phyloP scores from a whole-genome alignment of 2,329 filamentous ascomycete genomes.

The Aureobasidium pullulans region DNA sequence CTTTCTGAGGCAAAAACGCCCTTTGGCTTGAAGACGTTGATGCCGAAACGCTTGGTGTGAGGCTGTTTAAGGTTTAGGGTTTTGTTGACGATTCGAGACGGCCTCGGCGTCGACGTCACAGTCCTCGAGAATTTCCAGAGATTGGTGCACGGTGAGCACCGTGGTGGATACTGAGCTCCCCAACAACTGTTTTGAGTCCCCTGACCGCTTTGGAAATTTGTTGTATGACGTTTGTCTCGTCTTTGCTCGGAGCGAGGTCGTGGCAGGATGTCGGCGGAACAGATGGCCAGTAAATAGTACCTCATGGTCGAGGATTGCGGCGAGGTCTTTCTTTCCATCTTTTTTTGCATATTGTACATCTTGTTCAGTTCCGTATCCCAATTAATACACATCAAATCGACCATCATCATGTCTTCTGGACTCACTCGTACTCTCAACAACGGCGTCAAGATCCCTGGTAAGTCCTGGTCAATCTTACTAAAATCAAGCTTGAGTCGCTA shows the following conservation, averaged over 20 bases:
- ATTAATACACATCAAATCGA: not conserved
- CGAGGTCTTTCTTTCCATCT: conserved; percentile 4
- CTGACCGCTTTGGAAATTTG: conserved; percentile 9
- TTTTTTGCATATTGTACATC: not conserved
- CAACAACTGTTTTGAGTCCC: conserved; percentile 11
- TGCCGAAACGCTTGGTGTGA: conserved; percentile 10
- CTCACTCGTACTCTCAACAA: conserved; percentile 49
- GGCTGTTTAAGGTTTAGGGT: conserved; percentile 7
- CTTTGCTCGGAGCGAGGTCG: conserved; percentile 10
- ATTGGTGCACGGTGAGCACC: conserved; percentile 11
- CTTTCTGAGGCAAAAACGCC: conserved; percentile 10
- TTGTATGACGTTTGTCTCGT: conserved; percentile 12
- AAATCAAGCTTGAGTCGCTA: not conserved
- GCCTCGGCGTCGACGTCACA: conserved; percentile 6
- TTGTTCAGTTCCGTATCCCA: not conserved
- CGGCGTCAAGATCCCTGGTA: conserved; percentile 50
- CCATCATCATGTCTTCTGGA: conserved; percentile 48
- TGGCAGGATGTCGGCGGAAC: conserved; percentile 9
- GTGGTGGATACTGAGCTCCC: conserved; percentile 10
- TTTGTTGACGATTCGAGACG: conserved; percentile 6
- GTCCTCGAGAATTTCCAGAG: not conserved
- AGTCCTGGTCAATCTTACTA: not conserved
- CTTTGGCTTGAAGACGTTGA: conserved; percentile 4
- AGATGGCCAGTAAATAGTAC: conserved; percentile 10
- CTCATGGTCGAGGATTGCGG: not conserved